Base-by-base conservation (phyloP, 768 basidiomycete genomes). In the Leccinum olivaceopallidum region DNA sequence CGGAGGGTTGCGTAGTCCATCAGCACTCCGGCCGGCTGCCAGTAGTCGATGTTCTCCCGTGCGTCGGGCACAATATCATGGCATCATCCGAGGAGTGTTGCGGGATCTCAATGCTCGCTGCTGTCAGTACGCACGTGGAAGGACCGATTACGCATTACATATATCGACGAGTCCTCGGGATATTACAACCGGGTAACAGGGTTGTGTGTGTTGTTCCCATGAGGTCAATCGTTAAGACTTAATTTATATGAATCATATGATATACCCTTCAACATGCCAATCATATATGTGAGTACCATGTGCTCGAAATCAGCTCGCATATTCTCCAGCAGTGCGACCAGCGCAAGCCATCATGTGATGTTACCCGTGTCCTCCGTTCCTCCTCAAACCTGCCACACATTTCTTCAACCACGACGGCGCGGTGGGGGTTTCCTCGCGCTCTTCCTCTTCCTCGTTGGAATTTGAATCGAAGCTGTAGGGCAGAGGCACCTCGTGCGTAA, bases 401-500 rank as follows among this genome's bases (percentile, higher is more conserved):
- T 22, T 24, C 42, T 26, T 48, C 56, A 58, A 39, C 51, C 37
- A 53, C 34, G 49, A 13, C 7, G 6, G 39, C 26, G 22, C 16
- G 1, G 24, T 8, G 1, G n/a, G 20, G 13, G 16, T 60, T 13
- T 57, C 80, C 34, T 78, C 76, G 0, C 75, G 78, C 16, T 82
- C 81, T 12, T 80, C 78, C 2, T 79, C 81, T 7, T 82, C 81
- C 20, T 80, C 80, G 28, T 77, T 73, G 51, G 84, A 81, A 50
- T 78, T 72, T 30, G 65, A 62, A 55, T 87, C 84, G 55, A 86
- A 78, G 3, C 76, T 75, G 73, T 53, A 95, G 2, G 93, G 94
- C 36, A 96, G 74, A 0, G 92, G 91, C 8, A 95, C 87, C 69
- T 97, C 94, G 36, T 88, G 81, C 1, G 92, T 94, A 34, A 92